Evolutionary conservation across 306 rosid genomes (phyloP).

Genomic region (Myrica gale): DNA sequence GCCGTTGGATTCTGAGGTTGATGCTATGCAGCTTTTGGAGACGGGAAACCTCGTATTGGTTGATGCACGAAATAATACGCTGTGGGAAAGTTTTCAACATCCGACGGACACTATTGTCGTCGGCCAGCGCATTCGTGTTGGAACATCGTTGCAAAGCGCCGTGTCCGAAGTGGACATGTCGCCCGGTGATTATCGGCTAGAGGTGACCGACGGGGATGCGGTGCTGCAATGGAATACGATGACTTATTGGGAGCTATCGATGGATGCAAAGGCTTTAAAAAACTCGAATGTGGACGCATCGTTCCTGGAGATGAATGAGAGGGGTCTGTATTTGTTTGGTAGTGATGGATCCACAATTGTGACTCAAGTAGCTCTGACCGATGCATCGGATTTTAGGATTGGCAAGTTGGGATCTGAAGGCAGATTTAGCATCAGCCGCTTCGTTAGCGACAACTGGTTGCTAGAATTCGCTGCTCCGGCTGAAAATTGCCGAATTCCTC

Average conservation of each 20-base stretch:
- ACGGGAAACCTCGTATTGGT: slow-evolving; percentile 68
- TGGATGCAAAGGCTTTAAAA: slow-evolving; percentile 38
- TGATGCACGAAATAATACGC: slow-evolving; percentile 52
- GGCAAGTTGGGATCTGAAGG: slow-evolving; percentile 64
- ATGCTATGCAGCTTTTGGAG: slow-evolving; percentile 50
- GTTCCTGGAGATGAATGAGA: slow-evolving; percentile 50
- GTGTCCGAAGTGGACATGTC: slow-evolving; percentile 46
- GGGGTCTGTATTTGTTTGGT: slow-evolving; percentile 61
- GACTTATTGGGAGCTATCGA: slow-evolving; percentile 71
- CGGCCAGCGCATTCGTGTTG: slow-evolving; percentile 55
- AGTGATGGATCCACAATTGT: slow-evolving; percentile 46
- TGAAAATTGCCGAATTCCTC: slow-evolving; percentile 61
- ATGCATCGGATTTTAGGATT: slow-evolving; percentile 42
- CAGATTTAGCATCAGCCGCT: slow-evolving; percentile 52
- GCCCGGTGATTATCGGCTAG: slow-evolving; percentile 40
- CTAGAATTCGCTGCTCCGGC: slow-evolving; percentile 59
- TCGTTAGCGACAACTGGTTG: slow-evolving; percentile 38
- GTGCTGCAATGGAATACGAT: slow-evolving; percentile 71
- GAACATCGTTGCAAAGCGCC: slow-evolving; percentile 44
- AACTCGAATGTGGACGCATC: slow-evolving; percentile 43
- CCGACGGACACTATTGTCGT: slow-evolving; percentile 81
- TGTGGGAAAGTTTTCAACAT: slow-evolving; percentile 82
- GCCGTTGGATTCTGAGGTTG: slow-evolving; percentile 37
- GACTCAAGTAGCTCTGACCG: slow-evolving; percentile 41
- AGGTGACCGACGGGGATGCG: slow-evolving; percentile 51